Conservation (phyloP, 1,139 yeast species). For the Oligophagozyma castellii region DNA sequence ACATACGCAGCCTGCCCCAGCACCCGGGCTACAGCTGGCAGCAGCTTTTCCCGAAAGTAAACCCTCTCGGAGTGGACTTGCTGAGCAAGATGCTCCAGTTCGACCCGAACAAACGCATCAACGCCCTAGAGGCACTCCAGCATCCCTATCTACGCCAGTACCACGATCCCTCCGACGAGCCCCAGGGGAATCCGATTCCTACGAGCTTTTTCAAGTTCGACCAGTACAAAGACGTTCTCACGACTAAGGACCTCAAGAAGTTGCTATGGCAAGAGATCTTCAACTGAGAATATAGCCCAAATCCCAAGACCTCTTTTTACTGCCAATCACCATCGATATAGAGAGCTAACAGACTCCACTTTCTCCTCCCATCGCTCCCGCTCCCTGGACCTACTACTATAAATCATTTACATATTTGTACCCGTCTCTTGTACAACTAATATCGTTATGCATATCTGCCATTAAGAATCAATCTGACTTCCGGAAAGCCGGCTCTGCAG, state of each 20-base stretch:
- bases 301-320: no score
- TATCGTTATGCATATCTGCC: no score
- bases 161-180: constrained; percentile 80
- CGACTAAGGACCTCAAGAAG: constrained; percentile 54
- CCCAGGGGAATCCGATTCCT: constrained; percentile 58
- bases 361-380: not conserved
- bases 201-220: constrained; percentile 77
- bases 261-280: constrained; percentile 47
- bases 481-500: no score
- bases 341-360: not conserved
- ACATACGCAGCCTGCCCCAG: constrained; percentile 56
- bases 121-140: constrained; percentile 64
- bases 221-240: constrained; percentile 53
- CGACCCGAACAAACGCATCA: constrained; percentile 65
- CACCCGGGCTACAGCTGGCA: no score
- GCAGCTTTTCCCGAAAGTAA: constrained; percentile 37
- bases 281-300: constrained; percentile 4
- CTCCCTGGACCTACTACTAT: no score
- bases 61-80: constrained; percentile 67
- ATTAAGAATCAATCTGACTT: no score
- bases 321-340: no score
- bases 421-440: no score
- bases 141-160: constrained; percentile 74
- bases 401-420: no score
- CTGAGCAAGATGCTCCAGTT: constrained; percentile 63